Base-by-base conservation (phyloP, 768 basidiomycete genomes). In the Pleurotus giganteus region DNA sequence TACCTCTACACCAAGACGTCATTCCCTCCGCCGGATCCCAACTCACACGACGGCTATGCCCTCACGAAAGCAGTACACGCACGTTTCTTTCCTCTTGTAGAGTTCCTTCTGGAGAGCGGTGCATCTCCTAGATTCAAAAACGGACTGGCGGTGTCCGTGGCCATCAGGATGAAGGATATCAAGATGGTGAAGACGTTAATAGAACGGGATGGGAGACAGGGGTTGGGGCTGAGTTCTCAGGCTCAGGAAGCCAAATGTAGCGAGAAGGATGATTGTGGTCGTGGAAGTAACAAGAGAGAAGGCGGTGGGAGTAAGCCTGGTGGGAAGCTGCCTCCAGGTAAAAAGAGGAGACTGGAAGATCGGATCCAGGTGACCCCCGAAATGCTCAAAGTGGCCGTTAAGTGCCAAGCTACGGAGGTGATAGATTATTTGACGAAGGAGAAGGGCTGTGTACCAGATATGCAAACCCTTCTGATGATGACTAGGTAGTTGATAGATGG, bases 1-100 rank as follows among this genome's bases (percentile, higher is more conserved):
- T 80, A 80, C 60, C 71, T 91, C 15, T 84, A 79, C 61, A 56
- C 64, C 21, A 65, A 65, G 7, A 71, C 79, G 4, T 69, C 63
- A 6, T 64, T 78, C 15, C 61, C 76, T 19, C 54, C 61, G 1
- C 79, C 84, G 1, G 72, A 85, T 27, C 64, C 78, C 11, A 83
- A 95, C 66, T 81, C 89, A 6, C 77, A 90, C 66, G 76, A 81
- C 2, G 95, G 94, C 1, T 97, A 94, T 63, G 86, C 88, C 0
- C 82, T 97, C 36, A 84, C 84, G 13, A 85, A 82, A 59, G 92
- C 94, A 1, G 89, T 93, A 1, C 75, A 85, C 32, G 83, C 80
- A 0, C 73, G 74, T 19, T 86, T 86, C 58, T 53, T 76, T 1
- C 83, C 85, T 2, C 80, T 97, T 6, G 74, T 94, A 1, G 72